Evolutionary conservation across 495 filamentous ascomycete genomes (phyloP), one percentile per base, ranked within the genome.

Genomic region (Xylaria acuta): DNA sequence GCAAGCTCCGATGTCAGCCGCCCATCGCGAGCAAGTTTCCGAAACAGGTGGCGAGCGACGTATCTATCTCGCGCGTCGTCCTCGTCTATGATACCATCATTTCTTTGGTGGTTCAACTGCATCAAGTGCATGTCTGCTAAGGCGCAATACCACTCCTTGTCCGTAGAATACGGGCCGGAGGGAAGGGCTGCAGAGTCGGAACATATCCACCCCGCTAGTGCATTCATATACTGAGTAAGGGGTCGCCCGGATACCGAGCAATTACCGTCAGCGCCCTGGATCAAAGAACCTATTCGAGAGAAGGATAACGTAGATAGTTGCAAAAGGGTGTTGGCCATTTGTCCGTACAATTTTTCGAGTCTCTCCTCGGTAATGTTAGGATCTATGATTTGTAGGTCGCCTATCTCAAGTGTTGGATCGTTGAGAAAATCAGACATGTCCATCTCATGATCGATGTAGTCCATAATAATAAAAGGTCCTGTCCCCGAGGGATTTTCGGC

Each of bases 381-480:
- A 12, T 59, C 54, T n/a, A 59, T 34, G 54, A 20, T 7, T 2
- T 18, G 49, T 6, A n/a, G 49, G n/a, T 59, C 27, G 9, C 20
- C 54, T 8, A 7, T 7, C 18, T 18, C 54, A 9, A 32, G 30
- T n/a, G 27, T 9, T 9, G 54, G 54, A n/a, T 59, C 54, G 7
- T 34, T 32, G 1, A 59, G 54, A 16, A 34, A 0, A 18, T 36
- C 32, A n/a, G 54, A 34, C 54, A 59, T 59, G 16, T 34, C 20
- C 32, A 7, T 32, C 6, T 59, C 6, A 11, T 59, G 54, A 3
- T 59, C 54, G n/a, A 59, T 2, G 36, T 83, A 84, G n/a, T 85
- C 80, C 77, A 85, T 84, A 43, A 87, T 82, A 47, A 87, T 83
- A 73, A 84, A 87, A 1, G 85, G 83, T 4, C 82, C 80, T 40